Percentiles rank a stretch among this genome's conserved stretches.
These are phyloP conservation scores for Metarhizium guizhouense DNA, from an alignment of 2,329 filamentous ascomycete genomes.

Conservation along the genomic window DNA sequence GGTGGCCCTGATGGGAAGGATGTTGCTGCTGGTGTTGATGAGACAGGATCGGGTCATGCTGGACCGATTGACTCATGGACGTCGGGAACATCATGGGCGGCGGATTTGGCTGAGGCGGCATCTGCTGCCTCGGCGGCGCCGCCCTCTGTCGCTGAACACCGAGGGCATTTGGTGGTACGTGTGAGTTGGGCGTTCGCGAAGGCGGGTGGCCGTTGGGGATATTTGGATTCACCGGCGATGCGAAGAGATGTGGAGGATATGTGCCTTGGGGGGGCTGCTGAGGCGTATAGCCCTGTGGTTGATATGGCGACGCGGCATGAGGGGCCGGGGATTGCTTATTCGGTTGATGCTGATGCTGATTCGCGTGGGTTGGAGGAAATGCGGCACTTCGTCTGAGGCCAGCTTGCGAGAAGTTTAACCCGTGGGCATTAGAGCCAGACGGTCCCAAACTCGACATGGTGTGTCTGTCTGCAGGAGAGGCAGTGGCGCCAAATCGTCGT, in stretches of 20 bases:
- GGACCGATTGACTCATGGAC: conserved; percentile 31
- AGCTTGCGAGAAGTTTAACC: conserved; percentile 43
- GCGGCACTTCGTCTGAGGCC: conserved; percentile 35
- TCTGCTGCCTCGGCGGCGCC: conserved; percentile 36
- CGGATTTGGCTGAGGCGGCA: conserved; percentile 29
- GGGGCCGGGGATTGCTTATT: conserved; percentile 48
- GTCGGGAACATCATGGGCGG: conserved; percentile 28
- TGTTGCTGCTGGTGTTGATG: conserved; percentile 31
- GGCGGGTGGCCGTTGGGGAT: conserved; percentile 34
- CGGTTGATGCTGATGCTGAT: conserved; percentile 40
- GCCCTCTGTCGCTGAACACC: conserved; percentile 35
- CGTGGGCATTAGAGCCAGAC: conserved; percentile 41
- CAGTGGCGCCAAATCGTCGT: background rate
- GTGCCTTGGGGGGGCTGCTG: conserved; percentile 39
- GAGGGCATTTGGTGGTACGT: conserved; percentile 40
- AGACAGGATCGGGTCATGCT: conserved; percentile 33
- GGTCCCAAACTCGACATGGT: conserved; percentile 42
- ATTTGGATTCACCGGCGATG: conserved; percentile 36
- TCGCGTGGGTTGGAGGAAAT: conserved; percentile 38
- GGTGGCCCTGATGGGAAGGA: conserved; percentile 19
- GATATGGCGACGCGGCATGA: conserved; percentile 46
- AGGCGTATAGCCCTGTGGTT: conserved; percentile 42
- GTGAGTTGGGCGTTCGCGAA: conserved; percentile 33
- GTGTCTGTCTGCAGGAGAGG: conserved; percentile 5
- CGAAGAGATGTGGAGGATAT: conserved; percentile 47